Base-by-base conservation (phyloP, 495 filamentous ascomycete species). In the Talaromyces wortmannii region DNA sequence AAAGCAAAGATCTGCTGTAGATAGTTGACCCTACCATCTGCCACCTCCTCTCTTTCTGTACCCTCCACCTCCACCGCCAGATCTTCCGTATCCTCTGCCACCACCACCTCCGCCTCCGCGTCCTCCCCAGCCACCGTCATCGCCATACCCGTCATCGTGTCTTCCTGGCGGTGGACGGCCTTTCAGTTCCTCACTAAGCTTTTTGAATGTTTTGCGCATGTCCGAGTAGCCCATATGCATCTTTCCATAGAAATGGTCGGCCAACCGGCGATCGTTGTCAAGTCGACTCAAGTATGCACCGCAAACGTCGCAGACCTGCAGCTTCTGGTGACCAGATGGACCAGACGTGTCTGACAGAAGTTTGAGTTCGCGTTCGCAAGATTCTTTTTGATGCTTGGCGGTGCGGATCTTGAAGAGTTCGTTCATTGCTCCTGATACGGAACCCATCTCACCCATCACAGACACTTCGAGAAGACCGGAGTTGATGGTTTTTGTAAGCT, bases 141-240 rank as follows among this genome's bases (percentile, higher is more conserved):
- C 77, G 17, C 68, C 68, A 47, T 61, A 61, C 13, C 63, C 54
- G 51, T 80, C 76, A 30, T 74, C 69, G 13, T 74, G 68, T 59
- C 87, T 80, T 47, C 73, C 67, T 16, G 86, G 83, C 12, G 83
- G 80, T 45, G 81, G 74, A n/a, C 87, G 69, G 5, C 85, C 85
- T 54, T 88, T 84, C 56, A 95, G 74, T 67, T 98, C 94, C 70
- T 89, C 89, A 53, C 86, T 86, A 54, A 98, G 80, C n/a, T 78
- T 74, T 59, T 96, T 94, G 61, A 78, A 88, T 11, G 88, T 91
- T 77, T 89, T 94, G 58, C 94, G 82, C 94, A 98, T 98, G 73
- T 95, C 89, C 33, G 94, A 92, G 67, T 97, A 98, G 0, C 94
- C 94, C 64, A 98, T 76, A 64, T 98, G 94, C 95, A 98, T 97